A percentile compares a stretch with the other conserved stretches of the same genome.
Evolutionary conservation across 306 rosid genomes (phyloP).

Genomic region (Dalbergia cultrata): DNA sequence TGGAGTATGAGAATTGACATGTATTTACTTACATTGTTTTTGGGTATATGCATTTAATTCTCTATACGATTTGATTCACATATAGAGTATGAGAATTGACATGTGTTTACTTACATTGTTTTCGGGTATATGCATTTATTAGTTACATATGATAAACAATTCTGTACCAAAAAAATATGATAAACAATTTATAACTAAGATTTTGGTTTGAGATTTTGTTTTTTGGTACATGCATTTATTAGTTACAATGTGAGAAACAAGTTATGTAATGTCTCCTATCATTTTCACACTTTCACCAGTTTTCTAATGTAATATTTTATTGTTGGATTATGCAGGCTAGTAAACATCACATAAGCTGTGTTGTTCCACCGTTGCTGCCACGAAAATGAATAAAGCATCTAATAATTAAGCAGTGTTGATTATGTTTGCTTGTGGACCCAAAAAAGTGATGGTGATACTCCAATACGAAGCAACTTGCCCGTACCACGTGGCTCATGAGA

Average conservation of each 20-base stretch:
- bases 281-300: neutral
- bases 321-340: neutral
- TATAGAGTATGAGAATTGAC: neutral
- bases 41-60: neutral
- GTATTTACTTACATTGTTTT: too few relatives aligned
- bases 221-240: too few relatives aligned
- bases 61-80: neutral
- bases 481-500: conserved; percentile 42
- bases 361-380: neutral
- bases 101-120: too few relatives aligned
- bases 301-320: neutral
- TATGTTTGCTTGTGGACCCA: conserved; percentile 32
- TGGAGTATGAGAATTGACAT: neutral
- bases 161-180: neutral
- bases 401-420: conserved; percentile 27
- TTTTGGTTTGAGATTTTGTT: neutral
- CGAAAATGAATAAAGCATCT: conserved; percentile 23
- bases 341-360: neutral
- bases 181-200: neutral
- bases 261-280: too few relatives aligned
- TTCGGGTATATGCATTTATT: neutral
- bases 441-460: conserved; percentile 13
- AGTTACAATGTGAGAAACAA: too few relatives aligned
- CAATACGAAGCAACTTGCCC: conserved; percentile 22
- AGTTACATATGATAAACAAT: neutral